Conservation (phyloP, 768 basidiomycete species). For the Pleurotus djamor region DNA sequence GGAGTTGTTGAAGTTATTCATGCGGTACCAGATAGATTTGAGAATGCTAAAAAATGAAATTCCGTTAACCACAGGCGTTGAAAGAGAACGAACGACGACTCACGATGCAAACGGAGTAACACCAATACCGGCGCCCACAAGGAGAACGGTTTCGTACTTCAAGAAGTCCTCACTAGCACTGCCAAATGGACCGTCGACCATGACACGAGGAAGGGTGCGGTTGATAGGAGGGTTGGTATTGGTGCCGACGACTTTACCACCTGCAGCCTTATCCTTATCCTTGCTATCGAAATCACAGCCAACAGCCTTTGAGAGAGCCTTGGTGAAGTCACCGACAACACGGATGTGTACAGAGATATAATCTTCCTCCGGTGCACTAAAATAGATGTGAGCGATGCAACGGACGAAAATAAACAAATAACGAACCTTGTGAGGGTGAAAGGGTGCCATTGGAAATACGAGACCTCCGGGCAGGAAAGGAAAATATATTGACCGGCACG, state of each 20-base stretch:
- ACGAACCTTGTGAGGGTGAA: constrained; percentile 86
- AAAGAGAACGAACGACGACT: constrained; percentile 24
- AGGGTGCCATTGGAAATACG: constrained; percentile 97
- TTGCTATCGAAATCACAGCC: constrained; percentile 80
- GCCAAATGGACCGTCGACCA: constrained; percentile 97
- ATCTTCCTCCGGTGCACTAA: constrained; percentile 90
- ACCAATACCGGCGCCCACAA: constrained; percentile 95
- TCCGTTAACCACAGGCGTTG: not conserved
- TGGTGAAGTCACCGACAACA: constrained; percentile 88
- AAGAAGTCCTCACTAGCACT: constrained; percentile 89
- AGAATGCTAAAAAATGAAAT: constrained; percentile 52
- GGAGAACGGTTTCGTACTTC: constrained; percentile 84
- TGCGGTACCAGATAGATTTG: constrained; percentile 94
- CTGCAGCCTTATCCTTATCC: constrained; percentile 40
- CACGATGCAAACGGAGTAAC: constrained; percentile 96
- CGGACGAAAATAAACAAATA: not conserved
- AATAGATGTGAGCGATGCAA: not conserved
- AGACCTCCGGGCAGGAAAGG: constrained; percentile 86
- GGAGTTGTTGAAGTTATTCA: constrained; percentile 80
- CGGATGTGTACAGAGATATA: constrained; percentile 94
- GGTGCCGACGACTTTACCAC: constrained; percentile 63
- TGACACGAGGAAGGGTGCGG: constrained; percentile 81
- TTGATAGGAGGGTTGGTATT: constrained; percentile 59
- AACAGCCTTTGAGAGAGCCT: constrained; percentile 73
- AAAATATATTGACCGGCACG: constrained; percentile 94